Evolutionary conservation across 768 basidiomycete genomes (phyloP), one percentile per base, ranked within the genome.

Genomic region (Harrya chromipes): DNA sequence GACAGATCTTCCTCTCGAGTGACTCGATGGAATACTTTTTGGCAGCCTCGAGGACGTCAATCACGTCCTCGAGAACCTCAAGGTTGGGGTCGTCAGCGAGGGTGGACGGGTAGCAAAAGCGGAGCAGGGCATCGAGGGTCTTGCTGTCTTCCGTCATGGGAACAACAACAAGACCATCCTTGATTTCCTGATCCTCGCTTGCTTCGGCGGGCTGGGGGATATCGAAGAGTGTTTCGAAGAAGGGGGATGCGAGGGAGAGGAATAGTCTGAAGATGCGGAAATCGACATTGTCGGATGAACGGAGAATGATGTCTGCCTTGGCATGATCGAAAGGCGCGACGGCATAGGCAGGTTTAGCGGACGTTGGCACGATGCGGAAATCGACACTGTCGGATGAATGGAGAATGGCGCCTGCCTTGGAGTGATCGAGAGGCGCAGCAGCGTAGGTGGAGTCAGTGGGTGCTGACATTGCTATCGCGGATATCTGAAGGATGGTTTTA

Each of bases 201-300:
- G 8, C 53, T 37, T n/a, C n/a, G n/a, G 31, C 17, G 1, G 67
- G 56, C 31, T 70, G 63, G 0, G 65, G 64, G 1, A 69, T 49
- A 14, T 47, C 44, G 42, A 73, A 69, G 55, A 74, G 66, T 23
- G 57, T 52, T 19, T 61, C 52, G 41, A 72, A 76, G 42, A 71
- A 57, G 0, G 67, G 52, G 13, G 70, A 69, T 4, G 68, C 59
- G 16, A 70, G 59, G 12, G 61, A 58, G 17, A 72, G 66, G 35
- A 72, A 62, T 6, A 59, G 50, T 16, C 57, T 70, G 54, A 70
- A 68, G 12, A 69, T 55, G 16, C 49, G 58, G 36, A 71, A 55
- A 34, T 71, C 55, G 21, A 70, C 42, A 4, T 56, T 50, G 46
- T 66, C 65, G 13, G 49, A 55, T 17, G 64, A 60, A 13, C 56